Conservation (phyloP, 1,284 basidiomycete genomes). For the Cryptococcus jaspeensis region DNA sequence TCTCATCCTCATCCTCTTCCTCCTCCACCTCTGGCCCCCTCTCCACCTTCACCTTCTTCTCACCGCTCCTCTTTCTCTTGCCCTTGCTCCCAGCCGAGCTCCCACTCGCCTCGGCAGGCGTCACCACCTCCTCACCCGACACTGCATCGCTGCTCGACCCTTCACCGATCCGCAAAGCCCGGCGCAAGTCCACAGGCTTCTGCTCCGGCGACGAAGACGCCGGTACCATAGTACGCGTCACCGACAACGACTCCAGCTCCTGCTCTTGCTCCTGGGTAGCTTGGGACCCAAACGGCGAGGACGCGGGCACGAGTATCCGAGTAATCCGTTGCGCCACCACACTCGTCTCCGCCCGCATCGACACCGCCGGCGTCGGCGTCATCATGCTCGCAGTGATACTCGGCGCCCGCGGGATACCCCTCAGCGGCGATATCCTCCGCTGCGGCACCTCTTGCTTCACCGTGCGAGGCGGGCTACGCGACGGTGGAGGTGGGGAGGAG, state of each 20-base stretch:
- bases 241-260: not conserved
- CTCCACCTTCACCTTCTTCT: not conserved
- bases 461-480: not conserved
- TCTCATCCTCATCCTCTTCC: conserved; percentile 27
- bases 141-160: conserved; percentile 29
- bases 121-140: conserved; percentile 34
- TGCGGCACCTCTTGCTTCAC: not conserved
- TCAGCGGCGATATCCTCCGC: not conserved
- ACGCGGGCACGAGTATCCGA: not conserved
- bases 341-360: not conserved
- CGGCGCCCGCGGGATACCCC: not conserved
- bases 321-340: not conserved
- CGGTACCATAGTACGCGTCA: not conserved
- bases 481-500: conserved; percentile 4
- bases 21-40: not conserved
- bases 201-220: not conserved
- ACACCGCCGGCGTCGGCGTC: no score
- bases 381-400: no score
- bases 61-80: conserved; percentile 13
- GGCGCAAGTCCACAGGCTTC: not conserved
- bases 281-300: not conserved
- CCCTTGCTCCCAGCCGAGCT: not conserved
- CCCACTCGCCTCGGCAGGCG: conserved; percentile 19
- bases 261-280: not conserved
- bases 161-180: not conserved